Evolutionary conservation across 345 rosid species (phyloP).

Genomic region (Eucalyptus victrix): DNA sequence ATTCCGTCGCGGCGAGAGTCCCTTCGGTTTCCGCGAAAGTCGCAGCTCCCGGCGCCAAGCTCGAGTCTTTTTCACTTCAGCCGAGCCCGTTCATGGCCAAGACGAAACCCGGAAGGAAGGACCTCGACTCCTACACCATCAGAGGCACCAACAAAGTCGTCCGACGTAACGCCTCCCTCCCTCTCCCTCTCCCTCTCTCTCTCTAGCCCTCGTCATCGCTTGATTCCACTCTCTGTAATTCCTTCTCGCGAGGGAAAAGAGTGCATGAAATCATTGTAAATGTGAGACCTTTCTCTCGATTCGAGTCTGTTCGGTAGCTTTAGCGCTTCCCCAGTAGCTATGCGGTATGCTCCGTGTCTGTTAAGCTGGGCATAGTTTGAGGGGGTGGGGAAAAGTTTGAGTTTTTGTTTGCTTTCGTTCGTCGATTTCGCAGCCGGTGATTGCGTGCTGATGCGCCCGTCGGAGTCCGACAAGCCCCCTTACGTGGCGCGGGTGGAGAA

Average conservation of each 20-base stretch:
- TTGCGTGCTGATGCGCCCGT: conserved; percentile 80
- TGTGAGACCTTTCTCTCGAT: not conserved
- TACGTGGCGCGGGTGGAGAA: conserved; percentile 73
- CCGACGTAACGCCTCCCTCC: not conserved
- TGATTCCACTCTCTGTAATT: not conserved
- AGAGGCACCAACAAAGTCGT: conserved; percentile 6
- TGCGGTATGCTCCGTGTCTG: not conserved
- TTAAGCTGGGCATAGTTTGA: not conserved
- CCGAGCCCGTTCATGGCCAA: not conserved
- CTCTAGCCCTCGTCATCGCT: not conserved
- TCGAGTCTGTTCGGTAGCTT: not conserved
- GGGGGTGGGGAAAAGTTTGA: not conserved
- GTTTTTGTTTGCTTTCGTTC: not conserved
- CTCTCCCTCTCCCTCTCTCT: not conserved
- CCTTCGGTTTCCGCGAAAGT: not conserved
- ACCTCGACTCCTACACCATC: conserved; percentile 5
- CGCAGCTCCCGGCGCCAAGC: not conserved
- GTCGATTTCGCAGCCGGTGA: conserved; percentile 31
- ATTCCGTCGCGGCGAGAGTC: not conserved
- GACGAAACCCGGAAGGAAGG: conserved; percentile 1
- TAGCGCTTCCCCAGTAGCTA: not conserved
- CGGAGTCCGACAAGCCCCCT: conserved; percentile 52
- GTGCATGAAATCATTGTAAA: not conserved
- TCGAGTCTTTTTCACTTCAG: not conserved
- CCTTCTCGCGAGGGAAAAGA: not conserved